A percentile compares a stretch with the other conserved stretches of the same genome.
Evolutionary conservation across 2,329 filamentous ascomycete genomes (phyloP).

Genomic region (Fusarium protoensiforme): DNA sequence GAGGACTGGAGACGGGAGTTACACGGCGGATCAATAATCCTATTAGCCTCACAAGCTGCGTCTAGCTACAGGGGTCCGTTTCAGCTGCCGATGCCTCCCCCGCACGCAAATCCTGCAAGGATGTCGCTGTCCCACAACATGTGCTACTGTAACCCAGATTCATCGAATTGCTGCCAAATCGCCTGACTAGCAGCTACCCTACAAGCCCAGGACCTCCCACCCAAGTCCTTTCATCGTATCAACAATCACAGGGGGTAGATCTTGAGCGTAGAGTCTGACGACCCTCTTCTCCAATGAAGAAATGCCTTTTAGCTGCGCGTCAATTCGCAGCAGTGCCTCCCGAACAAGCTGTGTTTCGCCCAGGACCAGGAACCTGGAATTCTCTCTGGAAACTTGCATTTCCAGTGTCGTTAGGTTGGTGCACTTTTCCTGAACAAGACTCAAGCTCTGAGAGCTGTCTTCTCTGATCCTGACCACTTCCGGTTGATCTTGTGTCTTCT

Average conservation of each 20-base stretch:
- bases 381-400: slow-evolving; percentile 4
- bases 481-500: neutral
- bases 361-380: slow-evolving; percentile 4
- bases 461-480: slow-evolving; percentile 8
- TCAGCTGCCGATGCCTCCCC: too few species aligned
- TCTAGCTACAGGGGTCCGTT: too few species aligned
- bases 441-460: slow-evolving; percentile 5
- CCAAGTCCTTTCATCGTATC: slow-evolving; percentile 14
- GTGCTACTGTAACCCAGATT: too few species aligned
- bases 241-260: neutral
- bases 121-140: too few species aligned
- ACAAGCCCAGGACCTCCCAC: slow-evolving; percentile 6
- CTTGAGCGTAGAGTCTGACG: slow-evolving; percentile 10
- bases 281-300: slow-evolving; percentile 18
- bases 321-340: slow-evolving; percentile 15
- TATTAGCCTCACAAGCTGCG: too few species aligned
- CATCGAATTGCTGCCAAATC: neutral
- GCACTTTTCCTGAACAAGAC: slow-evolving; percentile 16
- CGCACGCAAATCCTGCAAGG: too few species aligned
- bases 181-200: neutral
- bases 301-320: slow-evolving; percentile 17
- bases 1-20: too few species aligned
- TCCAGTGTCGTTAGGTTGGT: slow-evolving; percentile 17
- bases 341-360: neutral
- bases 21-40: too few species aligned